Conservation (phyloP, 768 basidiomycete genomes). For the Auriscalpium microsporum region DNA sequence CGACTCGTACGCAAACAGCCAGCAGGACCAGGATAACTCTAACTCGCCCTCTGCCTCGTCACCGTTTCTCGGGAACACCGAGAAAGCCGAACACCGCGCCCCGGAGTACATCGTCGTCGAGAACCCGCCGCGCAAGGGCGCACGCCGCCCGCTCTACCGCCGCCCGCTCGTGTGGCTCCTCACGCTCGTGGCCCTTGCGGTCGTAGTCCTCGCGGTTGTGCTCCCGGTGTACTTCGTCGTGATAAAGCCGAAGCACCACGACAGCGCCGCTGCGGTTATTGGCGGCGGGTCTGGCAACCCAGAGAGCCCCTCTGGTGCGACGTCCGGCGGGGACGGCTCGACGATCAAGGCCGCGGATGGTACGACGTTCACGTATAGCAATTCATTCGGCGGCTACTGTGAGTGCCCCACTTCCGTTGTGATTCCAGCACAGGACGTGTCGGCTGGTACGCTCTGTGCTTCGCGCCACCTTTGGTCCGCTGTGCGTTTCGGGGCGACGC, state of each 20-base stretch:
- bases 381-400: slow-evolving; percentile 40
- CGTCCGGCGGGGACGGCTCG: slow-evolving; percentile 12
- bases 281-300: neutral
- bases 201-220: slow-evolving; percentile 3
- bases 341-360: slow-evolving; percentile 33
- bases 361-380: slow-evolving; percentile 34
- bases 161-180: neutral
- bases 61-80: neutral
- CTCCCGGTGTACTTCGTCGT: slow-evolving; percentile 7
- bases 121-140: neutral
- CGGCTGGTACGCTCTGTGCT: too few relatives aligned
- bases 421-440: too few relatives aligned
- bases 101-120: neutral
- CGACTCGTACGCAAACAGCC: slow-evolving; percentile 1
- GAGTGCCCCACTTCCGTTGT: slow-evolving; percentile 1
- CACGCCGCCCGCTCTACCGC: neutral
- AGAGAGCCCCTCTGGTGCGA: neutral
- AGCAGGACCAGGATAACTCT: neutral
- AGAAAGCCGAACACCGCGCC: neutral
- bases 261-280: neutral
- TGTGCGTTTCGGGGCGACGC: too few relatives aligned
- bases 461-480: too few relatives aligned
- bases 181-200: neutral
- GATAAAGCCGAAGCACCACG: neutral
- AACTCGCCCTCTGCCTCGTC: neutral